phyloP scores from a whole-genome alignment of 2,329 filamentous ascomycete genomes.

The Monilinia polystroma region DNA sequence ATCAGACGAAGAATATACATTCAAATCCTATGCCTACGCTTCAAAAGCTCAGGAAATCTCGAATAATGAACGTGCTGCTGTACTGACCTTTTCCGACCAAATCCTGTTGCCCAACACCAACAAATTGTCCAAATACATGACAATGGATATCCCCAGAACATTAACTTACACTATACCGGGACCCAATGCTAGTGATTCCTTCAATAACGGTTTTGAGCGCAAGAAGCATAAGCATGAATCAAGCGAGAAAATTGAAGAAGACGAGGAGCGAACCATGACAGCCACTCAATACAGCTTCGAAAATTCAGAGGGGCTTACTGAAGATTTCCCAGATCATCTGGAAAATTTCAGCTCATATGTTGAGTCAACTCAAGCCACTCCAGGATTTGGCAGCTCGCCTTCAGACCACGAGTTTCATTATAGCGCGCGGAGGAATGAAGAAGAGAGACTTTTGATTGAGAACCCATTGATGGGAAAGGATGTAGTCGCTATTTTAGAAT shows the following conservation, averaged over 20 bases:
- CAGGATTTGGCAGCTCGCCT: neutral
- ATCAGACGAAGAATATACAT: neutral
- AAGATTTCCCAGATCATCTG: neutral
- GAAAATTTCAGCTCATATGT: neutral
- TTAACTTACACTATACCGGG: neutral
- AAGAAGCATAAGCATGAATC: neutral
- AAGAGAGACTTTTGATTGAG: neutral
- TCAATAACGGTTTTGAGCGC: neutral
- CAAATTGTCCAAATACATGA: neutral
- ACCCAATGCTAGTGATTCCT: neutral
- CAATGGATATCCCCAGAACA: neutral
- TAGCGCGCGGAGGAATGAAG: neutral
- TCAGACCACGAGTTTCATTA: neutral
- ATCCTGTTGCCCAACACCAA: neutral
- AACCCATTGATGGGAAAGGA: slow-evolving; percentile 7
- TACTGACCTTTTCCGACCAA: neutral
- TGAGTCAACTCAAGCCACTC: neutral
- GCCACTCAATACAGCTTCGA: neutral
- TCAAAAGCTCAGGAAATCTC: neutral
- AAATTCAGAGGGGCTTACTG: neutral
- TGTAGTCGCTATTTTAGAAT: neutral
- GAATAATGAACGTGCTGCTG: neutral
- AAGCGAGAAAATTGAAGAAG: neutral
- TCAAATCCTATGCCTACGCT: neutral
- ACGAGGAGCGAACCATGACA: neutral